These are phyloP conservation scores for Nematodospora anomalae DNA, from an alignment of 1,139 yeast genomes.

Conservation along the genomic window DNA sequence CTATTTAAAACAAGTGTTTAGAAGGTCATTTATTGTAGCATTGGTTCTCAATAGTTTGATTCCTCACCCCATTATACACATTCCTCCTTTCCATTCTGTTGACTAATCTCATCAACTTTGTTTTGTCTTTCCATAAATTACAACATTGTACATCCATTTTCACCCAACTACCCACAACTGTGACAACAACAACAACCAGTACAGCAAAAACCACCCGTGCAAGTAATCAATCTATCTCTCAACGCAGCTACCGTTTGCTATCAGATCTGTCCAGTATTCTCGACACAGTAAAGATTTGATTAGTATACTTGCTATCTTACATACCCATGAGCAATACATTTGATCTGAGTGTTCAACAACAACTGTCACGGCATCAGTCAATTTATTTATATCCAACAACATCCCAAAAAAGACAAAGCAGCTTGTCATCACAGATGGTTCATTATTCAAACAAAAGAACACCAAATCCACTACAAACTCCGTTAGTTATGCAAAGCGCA, in stretches of 20 bases:
- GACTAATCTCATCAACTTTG: background rate
- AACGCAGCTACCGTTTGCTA: too few species aligned
- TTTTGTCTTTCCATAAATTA: background rate
- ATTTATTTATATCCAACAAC: slow-evolving; percentile 8
- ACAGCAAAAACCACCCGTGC: too few species aligned
- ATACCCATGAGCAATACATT: slow-evolving; percentile 11
- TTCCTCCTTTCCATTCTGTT: background rate
- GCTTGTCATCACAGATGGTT: slow-evolving; percentile 36
- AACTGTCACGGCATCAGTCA: slow-evolving; percentile 3
- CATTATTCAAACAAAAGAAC: slow-evolving; percentile 37
- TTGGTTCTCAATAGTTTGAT: background rate
- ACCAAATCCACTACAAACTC: slow-evolving; percentile 24
- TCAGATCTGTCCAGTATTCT: too few species aligned
- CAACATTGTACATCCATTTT: background rate
- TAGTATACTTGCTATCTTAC: background rate
- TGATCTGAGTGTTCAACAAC: slow-evolving; percentile 9
- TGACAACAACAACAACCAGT: background rate
- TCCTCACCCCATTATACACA: background rate
- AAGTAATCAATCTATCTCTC: background rate
- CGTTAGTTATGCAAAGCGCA: slow-evolving; percentile 13
- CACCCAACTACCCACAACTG: background rate
- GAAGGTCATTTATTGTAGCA: background rate
- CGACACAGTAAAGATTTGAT: background rate
- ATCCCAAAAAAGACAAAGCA: slow-evolving; percentile 44
- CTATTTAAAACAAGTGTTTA: background rate